Evolutionary conservation across 768 basidiomycete species (phyloP), one percentile per base, ranked within the genome.

Genomic region (Termitomyces sp.): DNA sequence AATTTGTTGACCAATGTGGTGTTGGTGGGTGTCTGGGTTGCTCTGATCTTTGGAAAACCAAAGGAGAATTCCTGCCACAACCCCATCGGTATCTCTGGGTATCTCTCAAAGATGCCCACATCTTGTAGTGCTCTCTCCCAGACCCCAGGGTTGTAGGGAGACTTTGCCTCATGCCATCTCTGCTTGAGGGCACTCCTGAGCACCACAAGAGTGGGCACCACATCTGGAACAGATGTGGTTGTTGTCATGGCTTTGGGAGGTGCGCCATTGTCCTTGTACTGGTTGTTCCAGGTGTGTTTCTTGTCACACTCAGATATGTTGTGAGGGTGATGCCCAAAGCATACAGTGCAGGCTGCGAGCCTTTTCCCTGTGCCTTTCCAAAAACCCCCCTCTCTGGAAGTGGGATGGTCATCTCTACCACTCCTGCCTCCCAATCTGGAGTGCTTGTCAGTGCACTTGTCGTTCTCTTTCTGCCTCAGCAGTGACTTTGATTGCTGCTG

Each of bases 171-270:
- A 52, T 1, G 40, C 52, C 25, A 54, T 67, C 62, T n/a, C n/a
- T n/a, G n/a, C n/a, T n/a, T n/a, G n/a, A n/a, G n/a, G n/a, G n/a
- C n/a, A n/a, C n/a, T n/a, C 66, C 52, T 6, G 62, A 61, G 7
- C 48, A 56, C 69, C 62, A 23, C 70, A 68, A 20, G n/a, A n/a
- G 41, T 11, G 7, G 35, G 0, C 3, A 39, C 36, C 10, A 58
- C n/a, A n/a, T n/a, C n/a, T n/a, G n/a, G n/a, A n/a, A n/a, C 70
- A 70, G 22, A 65, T 29, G 56, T 70, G 67, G 6, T 5, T 41
- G 18, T 1, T 18, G 11, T 29, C 27, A 18, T 40, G 38, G 22
- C 16, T 4, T 4, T 7, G 15, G 5, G 36, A 4, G 0, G 18
- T 27, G 16, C 54, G 32, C 9, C 5, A 35, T 2, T 3, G 46